Evolutionary conservation across 148 eudicot species (phyloP).

Genomic region (Hydrangea macrophylla): DNA sequence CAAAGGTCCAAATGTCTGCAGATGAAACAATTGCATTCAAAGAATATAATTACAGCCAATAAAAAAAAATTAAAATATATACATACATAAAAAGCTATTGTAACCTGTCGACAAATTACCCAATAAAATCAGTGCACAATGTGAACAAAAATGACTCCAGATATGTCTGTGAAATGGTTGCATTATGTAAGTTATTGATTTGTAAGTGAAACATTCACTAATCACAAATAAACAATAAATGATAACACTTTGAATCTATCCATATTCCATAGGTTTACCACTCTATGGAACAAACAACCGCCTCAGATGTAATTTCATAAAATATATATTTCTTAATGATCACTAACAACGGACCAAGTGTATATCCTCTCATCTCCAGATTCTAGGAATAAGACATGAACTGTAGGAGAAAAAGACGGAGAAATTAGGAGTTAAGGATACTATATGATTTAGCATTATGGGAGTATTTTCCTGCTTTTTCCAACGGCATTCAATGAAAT

Average conservation of each 20-base stretch:
- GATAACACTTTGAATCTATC: no score
- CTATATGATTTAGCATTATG: not conserved
- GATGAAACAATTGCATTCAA: conserved; percentile 6
- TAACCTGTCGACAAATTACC: not conserved
- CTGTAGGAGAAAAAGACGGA: not conserved
- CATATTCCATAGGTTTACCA: not conserved
- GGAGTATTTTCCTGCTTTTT: not conserved
- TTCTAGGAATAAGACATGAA: not conserved
- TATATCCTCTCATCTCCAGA: not conserved
- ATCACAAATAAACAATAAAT: not conserved
- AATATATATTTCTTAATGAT: not conserved
- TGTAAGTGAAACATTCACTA: no score
- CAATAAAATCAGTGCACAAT: not conserved
- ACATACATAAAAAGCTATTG: no score
- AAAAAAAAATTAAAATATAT: not conserved
- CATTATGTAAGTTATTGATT: not conserved
- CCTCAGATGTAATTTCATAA: not conserved
- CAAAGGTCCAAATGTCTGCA: conserved; percentile 42
- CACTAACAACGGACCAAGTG: not conserved
- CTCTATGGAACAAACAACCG: not conserved
- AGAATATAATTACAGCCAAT: not conserved
- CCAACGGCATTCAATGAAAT: not conserved
- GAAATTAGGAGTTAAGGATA: not conserved
- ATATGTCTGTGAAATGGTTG: conserved; percentile 2
- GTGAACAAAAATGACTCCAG: not conserved